Base-by-base conservation (phyloP, 176 grass and related monocot species). In the Ampelocalamus luodianensis region DNA sequence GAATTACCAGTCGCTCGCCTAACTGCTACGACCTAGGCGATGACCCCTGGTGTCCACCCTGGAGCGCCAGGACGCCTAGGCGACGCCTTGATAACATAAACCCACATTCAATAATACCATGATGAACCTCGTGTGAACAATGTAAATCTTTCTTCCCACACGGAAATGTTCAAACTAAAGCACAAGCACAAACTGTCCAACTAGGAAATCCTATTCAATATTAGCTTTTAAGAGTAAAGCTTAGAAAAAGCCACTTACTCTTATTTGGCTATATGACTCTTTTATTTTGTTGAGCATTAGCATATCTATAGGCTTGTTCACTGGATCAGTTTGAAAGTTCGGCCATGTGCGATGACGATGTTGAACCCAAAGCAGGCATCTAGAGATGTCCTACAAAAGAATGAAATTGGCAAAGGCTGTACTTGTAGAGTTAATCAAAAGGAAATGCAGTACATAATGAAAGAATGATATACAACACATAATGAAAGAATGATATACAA, bases 321-420 rank as follows among this genome's bases (percentile, higher is more conserved):
- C 71, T 42, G 96, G 96, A 89, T 98, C 89, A 26, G 93, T 92
- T 70, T 81, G 85, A 78, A 98, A 93, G 82, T 72, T 86, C 42
- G 96, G 96, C 96, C 96, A 98, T 20, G 91, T 92, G 17, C 79
- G 79, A 78, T 93, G 92, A 48, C 90, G 89, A 45, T 20, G 84
- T 85, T 98, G 96, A 88, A 93, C 79, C 96, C 96, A 98, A 81
- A 98, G 83, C 43, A 98, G 79, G 85, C 96, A 98, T 81, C 96
- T 95, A 36, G 96, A 93, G 62, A 98, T 95, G 74, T 98, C 96
- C 96, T 98, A 72, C 80, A 88, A 85, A 86, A 87, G 34, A 87
- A 87, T 15, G 7, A 82, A 68, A 65, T 49, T 58, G 67, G 23
- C 26, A 72, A 82, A 83, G 46, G 45, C 18, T 8, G 24, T 64